Conservation (phyloP, 83 land plant species). For the Picea engelmannii region DNA sequence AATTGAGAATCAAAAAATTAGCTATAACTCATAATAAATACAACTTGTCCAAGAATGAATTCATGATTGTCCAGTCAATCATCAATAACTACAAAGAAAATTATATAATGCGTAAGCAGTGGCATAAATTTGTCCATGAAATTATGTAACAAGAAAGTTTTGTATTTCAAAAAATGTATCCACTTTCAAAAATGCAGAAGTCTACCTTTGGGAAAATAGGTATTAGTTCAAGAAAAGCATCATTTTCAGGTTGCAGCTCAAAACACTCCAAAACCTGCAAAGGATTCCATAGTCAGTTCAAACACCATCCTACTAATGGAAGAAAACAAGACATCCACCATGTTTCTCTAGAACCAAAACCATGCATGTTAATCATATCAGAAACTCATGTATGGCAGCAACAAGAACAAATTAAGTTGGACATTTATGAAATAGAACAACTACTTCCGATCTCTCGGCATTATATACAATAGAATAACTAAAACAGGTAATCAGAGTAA, state of each 20-base stretch:
- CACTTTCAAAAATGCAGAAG: neutral
- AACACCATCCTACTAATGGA: neutral
- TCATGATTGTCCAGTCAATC: no score
- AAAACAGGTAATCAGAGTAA: neutral
- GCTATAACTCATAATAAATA: neutral
- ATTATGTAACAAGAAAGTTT: neutral
- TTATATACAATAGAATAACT: neutral
- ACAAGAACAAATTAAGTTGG: neutral
- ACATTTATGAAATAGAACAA: neutral
- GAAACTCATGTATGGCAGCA: neutral
- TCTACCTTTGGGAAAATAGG: conserved; percentile 96
- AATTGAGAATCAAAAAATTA: neutral
- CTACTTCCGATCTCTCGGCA: neutral
- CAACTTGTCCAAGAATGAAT: neutral
- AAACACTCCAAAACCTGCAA: conserved; percentile 94
- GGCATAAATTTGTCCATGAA: neutral
- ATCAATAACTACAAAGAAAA: neutral
- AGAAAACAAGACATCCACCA: neutral
- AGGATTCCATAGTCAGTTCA: neutral
- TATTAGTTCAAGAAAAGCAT: conserved; percentile 77
- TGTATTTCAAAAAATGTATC: neutral
- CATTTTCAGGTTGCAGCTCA: conserved; percentile 89
- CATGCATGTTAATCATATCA: neutral
- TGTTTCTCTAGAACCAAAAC: neutral
- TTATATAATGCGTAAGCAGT: neutral